phyloP scores from a whole-genome alignment of 441 rosid genomes.

The Gossypium schwendimanii region DNA sequence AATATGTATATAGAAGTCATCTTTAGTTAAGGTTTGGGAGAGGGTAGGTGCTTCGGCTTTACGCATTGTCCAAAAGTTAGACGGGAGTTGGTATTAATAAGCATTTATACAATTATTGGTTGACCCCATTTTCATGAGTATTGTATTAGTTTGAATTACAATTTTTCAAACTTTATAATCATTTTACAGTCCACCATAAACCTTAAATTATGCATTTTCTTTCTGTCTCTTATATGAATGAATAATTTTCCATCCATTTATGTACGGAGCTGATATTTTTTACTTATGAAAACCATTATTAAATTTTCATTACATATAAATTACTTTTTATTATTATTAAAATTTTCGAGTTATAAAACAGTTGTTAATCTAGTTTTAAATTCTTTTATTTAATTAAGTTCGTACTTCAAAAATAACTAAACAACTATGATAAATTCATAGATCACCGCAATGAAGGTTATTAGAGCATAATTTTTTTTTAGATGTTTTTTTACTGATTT shows the following conservation, averaged over 20 bases:
- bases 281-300: not conserved
- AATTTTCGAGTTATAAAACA: too few species aligned
- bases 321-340: too few species aligned
- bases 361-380: too few species aligned
- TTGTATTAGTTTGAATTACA: not conserved
- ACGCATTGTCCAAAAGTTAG: constrained; percentile 15
- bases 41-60: not conserved
- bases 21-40: not conserved
- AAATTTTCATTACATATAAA: too few species aligned
- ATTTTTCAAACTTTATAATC: not conserved
- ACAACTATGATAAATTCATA: not conserved
- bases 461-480: not conserved
- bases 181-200: not conserved
- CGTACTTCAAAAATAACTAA: not conserved
- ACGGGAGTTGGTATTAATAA: not conserved
- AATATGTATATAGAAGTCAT: not conserved
- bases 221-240: too few species aligned
- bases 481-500: too few species aligned
- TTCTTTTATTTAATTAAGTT: too few species aligned
- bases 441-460: not conserved
- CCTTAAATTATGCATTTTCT: too few species aligned
- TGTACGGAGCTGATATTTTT: too few species aligned
- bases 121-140: constrained; percentile 10
- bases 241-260: too few species aligned
- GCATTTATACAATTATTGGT: constrained; percentile 11